A percentile compares a stretch with the other conserved stretches of the same genome.
These are phyloP conservation scores for Tieghemostelium lacteum DNA, from an alignment of 78 protist species.

Conservation along the genomic window DNA sequence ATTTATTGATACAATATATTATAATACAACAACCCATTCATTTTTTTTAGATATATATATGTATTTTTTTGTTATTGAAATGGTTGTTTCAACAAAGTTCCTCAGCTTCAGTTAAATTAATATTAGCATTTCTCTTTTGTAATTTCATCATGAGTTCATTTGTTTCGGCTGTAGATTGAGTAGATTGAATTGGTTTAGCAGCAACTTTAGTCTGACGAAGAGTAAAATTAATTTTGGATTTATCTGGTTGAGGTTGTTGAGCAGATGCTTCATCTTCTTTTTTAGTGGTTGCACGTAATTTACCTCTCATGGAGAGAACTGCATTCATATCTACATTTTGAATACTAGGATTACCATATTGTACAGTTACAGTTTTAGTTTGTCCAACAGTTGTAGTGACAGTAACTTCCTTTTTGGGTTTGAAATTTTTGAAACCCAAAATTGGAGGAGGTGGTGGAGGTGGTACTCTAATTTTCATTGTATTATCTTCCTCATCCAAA, in stretches of 20 bases:
- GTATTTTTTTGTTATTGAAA: no score
- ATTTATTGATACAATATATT: not conserved
- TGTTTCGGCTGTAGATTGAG: constrained; percentile 6
- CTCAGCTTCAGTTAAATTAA: constrained; percentile 7
- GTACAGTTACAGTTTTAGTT: not conserved
- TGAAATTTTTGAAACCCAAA: constrained; percentile 46
- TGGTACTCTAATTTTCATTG: constrained; percentile 22
- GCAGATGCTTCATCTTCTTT: not conserved
- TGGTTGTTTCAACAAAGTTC: no score
- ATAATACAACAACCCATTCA: no score
- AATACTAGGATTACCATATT: not conserved
- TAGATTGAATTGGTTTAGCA: not conserved
- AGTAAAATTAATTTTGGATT: not conserved
- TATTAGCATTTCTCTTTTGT: constrained; percentile 56
- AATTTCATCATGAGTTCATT: constrained; percentile 46
- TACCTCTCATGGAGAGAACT: constrained; percentile 39
- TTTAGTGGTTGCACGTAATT: constrained; percentile 21
- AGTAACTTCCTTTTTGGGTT: constrained; percentile 1
- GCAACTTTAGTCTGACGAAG: not conserved
- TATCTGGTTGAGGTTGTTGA: not conserved
- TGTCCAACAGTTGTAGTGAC: not conserved
- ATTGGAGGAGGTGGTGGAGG: constrained; percentile 73
- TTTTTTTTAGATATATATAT: no score
- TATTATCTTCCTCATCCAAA: constrained; percentile 1
- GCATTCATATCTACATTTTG: constrained; percentile 28